Percentiles rank a stretch among this genome's conserved stretches.
Conservation (phyloP, 1,284 basidiomycete species). For the Agaricales sp. region DNA sequence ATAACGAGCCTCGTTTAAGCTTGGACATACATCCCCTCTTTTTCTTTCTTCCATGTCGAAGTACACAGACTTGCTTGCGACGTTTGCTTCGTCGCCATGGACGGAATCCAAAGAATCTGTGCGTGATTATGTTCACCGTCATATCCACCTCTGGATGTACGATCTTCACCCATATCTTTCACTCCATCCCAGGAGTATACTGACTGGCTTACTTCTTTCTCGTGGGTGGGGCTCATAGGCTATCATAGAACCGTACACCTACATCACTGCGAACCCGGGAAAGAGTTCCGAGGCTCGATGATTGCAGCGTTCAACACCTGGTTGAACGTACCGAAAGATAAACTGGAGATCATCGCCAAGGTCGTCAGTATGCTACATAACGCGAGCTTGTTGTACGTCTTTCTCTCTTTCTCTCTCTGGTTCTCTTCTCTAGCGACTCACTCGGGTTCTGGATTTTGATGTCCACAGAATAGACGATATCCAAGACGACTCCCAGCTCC, state of each 20-base stretch:
- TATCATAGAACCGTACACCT: slow-evolving; percentile 86
- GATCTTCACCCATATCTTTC: background rate
- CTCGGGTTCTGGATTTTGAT: too few relatives aligned
- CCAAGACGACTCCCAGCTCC: slow-evolving; percentile 88
- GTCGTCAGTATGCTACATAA: slow-evolving; percentile 94
- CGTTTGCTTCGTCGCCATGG: background rate
- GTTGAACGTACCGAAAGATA: slow-evolving; percentile 72
- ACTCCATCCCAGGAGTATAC: background rate
- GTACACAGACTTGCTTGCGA: background rate
- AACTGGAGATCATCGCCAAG: slow-evolving; percentile 64
- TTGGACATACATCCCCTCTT: too few relatives aligned
- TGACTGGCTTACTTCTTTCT: background rate
- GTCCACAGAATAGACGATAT: slow-evolving; percentile 85
- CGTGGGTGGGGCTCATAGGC: slow-evolving; percentile 21
- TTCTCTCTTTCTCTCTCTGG: background rate
- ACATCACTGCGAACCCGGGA: slow-evolving; percentile 85
- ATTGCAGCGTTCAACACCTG: slow-evolving; percentile 94
- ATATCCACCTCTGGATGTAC: background rate
- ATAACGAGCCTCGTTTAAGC: too few relatives aligned
- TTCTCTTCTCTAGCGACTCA: slow-evolving; percentile 8
- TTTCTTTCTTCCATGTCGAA: too few relatives aligned
- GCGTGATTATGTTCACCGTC: background rate
- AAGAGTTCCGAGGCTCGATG: slow-evolving; percentile 85
- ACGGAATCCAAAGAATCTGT: background rate
- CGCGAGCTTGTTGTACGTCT: slow-evolving; percentile 78